phyloP scores from a whole-genome alignment of 345 rosid species.

The Mangifera indica region DNA sequence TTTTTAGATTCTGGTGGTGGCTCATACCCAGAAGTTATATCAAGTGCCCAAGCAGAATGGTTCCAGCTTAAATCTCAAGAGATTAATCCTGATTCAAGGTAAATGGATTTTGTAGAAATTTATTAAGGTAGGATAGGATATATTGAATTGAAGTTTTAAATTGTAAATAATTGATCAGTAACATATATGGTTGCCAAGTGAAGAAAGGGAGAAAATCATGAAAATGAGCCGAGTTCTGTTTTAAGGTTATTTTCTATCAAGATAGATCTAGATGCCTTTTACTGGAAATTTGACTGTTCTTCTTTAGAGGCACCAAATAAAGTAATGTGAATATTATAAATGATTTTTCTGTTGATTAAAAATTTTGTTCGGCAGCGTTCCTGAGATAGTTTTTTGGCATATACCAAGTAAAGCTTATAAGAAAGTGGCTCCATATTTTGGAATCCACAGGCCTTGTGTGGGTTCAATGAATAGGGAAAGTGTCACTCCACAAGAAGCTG shows the following conservation, averaged over 20 bases:
- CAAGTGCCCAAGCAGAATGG: slow-evolving; percentile 79
- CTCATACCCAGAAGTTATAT: slow-evolving; percentile 77
- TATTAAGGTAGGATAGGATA: neutral
- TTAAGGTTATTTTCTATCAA: neutral
- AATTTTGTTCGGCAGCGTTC: slow-evolving; percentile 44
- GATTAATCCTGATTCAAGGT: slow-evolving; percentile 72
- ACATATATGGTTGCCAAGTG: neutral
- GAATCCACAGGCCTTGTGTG: slow-evolving; percentile 63
- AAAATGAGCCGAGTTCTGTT: neutral
- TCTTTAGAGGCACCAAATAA: neutral
- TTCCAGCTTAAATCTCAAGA: slow-evolving; percentile 47
- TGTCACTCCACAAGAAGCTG: slow-evolving; percentile 79
- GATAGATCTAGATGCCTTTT: neutral
- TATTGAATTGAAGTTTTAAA: neutral
- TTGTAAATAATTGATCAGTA: neutral
- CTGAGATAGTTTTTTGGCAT: slow-evolving; percentile 92
- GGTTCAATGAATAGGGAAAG: slow-evolving; percentile 81
- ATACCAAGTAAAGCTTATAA: slow-evolving; percentile 77
- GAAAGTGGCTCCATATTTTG: slow-evolving; percentile 64
- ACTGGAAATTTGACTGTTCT: neutral
- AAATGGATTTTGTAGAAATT: slow-evolving; percentile 8
- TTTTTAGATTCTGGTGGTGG: slow-evolving; percentile 96
- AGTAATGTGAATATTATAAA: neutral
- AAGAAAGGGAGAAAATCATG: slow-evolving; percentile 3
- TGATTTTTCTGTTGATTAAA: neutral